Evolutionary conservation across 805 yeast genomes (phyloP), one percentile per base, ranked within the genome.

Genomic region (Jamesozyma rosinii): DNA sequence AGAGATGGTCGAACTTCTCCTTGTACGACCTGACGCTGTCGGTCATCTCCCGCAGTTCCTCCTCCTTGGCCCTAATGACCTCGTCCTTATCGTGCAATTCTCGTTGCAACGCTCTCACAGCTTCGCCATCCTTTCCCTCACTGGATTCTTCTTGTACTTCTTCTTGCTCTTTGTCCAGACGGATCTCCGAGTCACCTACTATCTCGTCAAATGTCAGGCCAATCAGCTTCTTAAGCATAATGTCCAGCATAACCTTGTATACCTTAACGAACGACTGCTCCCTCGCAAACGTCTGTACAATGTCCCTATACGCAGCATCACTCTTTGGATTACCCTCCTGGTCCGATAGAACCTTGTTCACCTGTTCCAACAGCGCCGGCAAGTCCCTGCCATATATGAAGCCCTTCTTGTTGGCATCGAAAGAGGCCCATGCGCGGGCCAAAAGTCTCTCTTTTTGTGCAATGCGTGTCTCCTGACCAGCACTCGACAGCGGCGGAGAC

Each of bases 241-340:
- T 67, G 9, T 57, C 51, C 20, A 48, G 18, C 15, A 37, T 31
- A n/a, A 48, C 35, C 44, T 58, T 66, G 41, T 57, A 53, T 0
- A 67, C 52, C 38, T 61, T 60, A 35, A 51, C 50, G 36, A 53
- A 51, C n/a, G 55, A 53, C 22, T 64, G 56, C 5, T 57, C 59
- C 17, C 48, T 54, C 11, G 61, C 51, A 45, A 58, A 66, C n/a
- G 58, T 53, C 15, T 46, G 54, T 10, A 64, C 40, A 9, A 59
- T 53, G 17, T 47, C 46, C 30, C 35, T 1, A 33, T 43, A 30
- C 15, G 40, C 44, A 1, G 11, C 14, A 19, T 33, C 36, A 14
- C 40, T 18, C n/a, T 21, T 20, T 27, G 35, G 24, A 20, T 22
- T 29, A 14, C 18, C 18, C 15, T 22, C 32, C 4, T 20, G 5